phyloP scores from a whole-genome alignment of 225 moss, liverwort and hornwort genomes.

The Pleurozium schreberi region DNA sequence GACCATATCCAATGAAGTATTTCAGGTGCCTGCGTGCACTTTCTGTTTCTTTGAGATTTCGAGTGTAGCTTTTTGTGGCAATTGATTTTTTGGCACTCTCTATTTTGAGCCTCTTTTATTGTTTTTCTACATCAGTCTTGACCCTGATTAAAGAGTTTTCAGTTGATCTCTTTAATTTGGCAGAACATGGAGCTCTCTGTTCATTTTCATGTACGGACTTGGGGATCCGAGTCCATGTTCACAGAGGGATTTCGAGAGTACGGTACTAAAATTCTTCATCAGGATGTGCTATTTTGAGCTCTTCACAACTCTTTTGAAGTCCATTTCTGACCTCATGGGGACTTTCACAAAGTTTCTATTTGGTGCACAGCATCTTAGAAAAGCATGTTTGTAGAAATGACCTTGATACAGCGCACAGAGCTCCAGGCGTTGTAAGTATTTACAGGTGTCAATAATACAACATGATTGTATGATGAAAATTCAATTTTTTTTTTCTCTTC shows the following conservation, averaged over 20 bases:
- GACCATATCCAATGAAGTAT: slow-evolving; percentile 8
- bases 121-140: background rate
- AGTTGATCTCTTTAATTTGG: background rate
- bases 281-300: background rate
- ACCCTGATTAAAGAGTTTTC: background rate
- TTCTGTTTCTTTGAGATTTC: background rate
- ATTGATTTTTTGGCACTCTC: background rate
- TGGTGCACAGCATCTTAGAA: background rate
- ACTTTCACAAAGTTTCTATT: background rate
- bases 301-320: background rate
- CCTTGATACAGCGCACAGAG: too few species aligned
- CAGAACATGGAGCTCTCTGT: background rate
- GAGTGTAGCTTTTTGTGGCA: background rate
- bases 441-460: background rate
- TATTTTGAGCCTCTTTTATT: background rate
- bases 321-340: background rate
- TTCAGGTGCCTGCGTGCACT: background rate
- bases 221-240: background rate
- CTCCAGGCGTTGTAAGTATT: background rate
- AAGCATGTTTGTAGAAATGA: background rate
- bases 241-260: background rate
- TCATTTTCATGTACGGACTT: background rate
- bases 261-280: background rate
- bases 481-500: too few species aligned
- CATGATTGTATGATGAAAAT: too few species aligned